These are phyloP conservation scores for Acorus gramineus DNA, from an alignment of 106 monocot genomes.

Conservation along the genomic window DNA sequence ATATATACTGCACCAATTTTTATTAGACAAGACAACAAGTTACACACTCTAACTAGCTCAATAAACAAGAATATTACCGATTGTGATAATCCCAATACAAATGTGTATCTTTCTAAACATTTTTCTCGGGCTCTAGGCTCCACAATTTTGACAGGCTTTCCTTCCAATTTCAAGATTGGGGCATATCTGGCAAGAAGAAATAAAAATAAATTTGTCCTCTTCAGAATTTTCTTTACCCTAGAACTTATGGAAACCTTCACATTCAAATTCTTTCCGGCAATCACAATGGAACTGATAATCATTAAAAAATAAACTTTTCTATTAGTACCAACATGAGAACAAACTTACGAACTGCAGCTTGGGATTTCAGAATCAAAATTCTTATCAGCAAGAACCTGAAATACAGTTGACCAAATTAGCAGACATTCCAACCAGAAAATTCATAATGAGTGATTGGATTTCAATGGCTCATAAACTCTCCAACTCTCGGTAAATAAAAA, in stretches of 20 bases:
- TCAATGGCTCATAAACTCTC: no score
- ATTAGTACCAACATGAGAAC: not conserved
- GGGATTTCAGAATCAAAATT: conserved; percentile 62
- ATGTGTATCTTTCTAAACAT: conserved; percentile 56
- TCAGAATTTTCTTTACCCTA: no score
- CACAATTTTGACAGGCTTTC: conserved; percentile 32
- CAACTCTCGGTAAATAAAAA: no score
- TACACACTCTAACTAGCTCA: not conserved
- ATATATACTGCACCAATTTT: conserved; percentile 58
- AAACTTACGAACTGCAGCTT: conserved; percentile 49
- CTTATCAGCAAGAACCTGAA: conserved; percentile 54
- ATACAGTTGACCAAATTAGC: not conserved
- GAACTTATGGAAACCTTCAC: no score
- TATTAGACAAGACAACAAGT: conserved; percentile 5
- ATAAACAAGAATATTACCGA: conserved; percentile 25
- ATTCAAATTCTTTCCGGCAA: no score
- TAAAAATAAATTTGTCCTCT: not conserved
- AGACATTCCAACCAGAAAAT: no score
- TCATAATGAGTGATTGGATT: no score
- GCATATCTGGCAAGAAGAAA: conserved; percentile 26
- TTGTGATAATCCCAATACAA: conserved; percentile 43
- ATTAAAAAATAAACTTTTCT: not conserved
- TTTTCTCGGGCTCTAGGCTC: conserved; percentile 52
- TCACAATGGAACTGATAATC: not conserved
- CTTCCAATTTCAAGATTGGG: conserved; percentile 44